These are phyloP conservation scores for Symmetrospora coprosmae DNA, from an alignment of 768 basidiomycete genomes.

Conservation along the genomic window DNA sequence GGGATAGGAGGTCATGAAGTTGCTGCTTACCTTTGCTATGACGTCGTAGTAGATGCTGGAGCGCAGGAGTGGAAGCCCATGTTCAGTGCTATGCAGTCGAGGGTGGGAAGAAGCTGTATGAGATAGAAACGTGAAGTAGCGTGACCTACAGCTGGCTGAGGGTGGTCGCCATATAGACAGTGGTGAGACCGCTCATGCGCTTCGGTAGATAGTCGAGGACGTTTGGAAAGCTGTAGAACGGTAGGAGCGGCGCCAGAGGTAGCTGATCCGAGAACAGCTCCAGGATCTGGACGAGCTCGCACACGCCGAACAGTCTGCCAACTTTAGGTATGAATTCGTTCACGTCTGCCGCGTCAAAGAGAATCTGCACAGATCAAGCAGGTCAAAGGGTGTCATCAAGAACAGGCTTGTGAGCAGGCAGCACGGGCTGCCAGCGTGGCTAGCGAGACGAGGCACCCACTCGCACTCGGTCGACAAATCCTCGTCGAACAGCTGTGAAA, in stretches of 20 bases:
- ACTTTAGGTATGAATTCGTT: no score
- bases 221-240: constrained; percentile 1
- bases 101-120: no score
- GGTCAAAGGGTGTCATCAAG: no score
- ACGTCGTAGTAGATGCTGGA: neutral
- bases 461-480: no score
- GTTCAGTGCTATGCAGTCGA: neutral
- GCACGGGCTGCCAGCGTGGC: no score
- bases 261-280: constrained; percentile 7
- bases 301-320: no score
- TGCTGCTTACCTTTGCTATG: neutral
- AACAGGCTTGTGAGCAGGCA: no score
- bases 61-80: neutral
- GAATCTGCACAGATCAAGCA: no score
- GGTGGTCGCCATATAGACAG: neutral
- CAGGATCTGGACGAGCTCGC: neutral
- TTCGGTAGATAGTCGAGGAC: neutral
- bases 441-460: no score
- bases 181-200: neutral
- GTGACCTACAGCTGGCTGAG: neutral
- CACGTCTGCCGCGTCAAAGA: no score
- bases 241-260: neutral
- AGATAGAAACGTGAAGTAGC: neutral
- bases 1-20: no score
- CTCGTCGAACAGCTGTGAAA: no score